phyloP scores from a whole-genome alignment of 345 rosid genomes.

The Salix exigua region DNA sequence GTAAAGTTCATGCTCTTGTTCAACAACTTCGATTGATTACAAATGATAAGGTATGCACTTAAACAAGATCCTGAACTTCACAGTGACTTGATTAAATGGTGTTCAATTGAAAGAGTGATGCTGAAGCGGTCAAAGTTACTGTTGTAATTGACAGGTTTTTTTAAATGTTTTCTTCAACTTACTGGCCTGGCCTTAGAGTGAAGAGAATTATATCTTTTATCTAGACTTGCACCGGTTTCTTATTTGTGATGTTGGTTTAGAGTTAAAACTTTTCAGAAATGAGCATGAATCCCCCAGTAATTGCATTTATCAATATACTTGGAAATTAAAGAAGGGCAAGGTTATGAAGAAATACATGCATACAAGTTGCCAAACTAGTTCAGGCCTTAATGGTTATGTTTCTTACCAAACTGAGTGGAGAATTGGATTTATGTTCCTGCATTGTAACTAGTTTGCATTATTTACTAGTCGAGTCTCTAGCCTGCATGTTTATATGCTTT shows the following conservation, averaged over 20 bases:
- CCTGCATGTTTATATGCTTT: not conserved
- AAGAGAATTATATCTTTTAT: too few relatives aligned
- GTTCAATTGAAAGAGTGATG: not conserved
- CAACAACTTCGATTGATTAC: constrained; percentile 59
- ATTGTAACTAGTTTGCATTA: not conserved
- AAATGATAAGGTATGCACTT: constrained; percentile 50
- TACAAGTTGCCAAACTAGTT: not conserved
- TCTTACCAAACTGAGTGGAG: not conserved
- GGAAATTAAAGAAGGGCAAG: not conserved
- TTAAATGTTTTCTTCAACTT: not conserved
- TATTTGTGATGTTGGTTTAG: not conserved
- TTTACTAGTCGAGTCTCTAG: not conserved
- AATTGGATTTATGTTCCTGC: not conserved
- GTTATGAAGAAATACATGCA: not conserved
- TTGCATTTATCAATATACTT: not conserved
- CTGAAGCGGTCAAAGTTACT: not conserved
- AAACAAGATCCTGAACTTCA: not conserved
- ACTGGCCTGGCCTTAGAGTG: not conserved
- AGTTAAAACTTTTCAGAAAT: not conserved
- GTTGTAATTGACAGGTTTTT: not conserved
- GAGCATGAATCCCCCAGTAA: not conserved
- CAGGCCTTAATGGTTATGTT: not conserved
- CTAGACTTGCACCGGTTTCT: not conserved
- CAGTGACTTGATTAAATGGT: not conserved
- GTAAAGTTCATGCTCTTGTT: constrained; percentile 47